Percentiles rank a stretch among this genome's conserved stretches.
Conservation (phyloP, 2,329 filamentous ascomycete species). For the Monosporascus sp. region DNA sequence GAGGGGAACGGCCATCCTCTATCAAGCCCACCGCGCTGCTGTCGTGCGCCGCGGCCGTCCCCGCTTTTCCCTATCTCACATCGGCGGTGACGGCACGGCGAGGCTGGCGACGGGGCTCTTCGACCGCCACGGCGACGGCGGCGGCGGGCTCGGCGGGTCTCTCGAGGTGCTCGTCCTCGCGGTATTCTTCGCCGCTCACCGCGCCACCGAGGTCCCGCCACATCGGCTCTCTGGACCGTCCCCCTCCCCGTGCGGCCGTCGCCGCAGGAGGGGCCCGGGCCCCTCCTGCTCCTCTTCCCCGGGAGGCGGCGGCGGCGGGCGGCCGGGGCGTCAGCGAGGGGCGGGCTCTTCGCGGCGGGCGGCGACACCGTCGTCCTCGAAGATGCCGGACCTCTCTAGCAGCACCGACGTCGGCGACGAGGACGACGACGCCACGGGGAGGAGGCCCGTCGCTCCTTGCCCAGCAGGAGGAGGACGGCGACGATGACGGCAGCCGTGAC, state of each 20-base stretch:
- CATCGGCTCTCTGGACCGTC: constrained; percentile 7
- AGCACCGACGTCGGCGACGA: no score
- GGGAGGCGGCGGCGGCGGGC: not conserved
- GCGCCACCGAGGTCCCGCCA: constrained; percentile 17
- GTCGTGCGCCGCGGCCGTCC: constrained; percentile 20
- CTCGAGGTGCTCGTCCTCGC: constrained; percentile 22
- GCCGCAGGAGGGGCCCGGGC: not conserved
- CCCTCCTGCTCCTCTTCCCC: not conserved
- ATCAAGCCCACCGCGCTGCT: not conserved
- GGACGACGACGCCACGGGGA: no score
- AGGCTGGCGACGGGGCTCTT: constrained; percentile 32
- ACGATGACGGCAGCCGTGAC: not conserved
- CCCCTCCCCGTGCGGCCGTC: not conserved
- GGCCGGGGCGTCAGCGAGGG: not conserved
- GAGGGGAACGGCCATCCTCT: no score
- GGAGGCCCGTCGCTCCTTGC: not conserved
- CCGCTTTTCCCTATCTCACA: constrained; percentile 29
- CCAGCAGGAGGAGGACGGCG: not conserved
- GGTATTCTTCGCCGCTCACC: constrained; percentile 18
- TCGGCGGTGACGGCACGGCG: constrained; percentile 47
- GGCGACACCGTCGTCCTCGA: no score
- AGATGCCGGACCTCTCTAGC: no score
- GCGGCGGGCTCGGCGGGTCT: constrained; percentile 8
- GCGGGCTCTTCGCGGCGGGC: no score
- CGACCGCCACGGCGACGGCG: constrained; percentile 9